Base-by-base conservation (phyloP, 441 rosid species). In the Flueggea neowawraea region DNA sequence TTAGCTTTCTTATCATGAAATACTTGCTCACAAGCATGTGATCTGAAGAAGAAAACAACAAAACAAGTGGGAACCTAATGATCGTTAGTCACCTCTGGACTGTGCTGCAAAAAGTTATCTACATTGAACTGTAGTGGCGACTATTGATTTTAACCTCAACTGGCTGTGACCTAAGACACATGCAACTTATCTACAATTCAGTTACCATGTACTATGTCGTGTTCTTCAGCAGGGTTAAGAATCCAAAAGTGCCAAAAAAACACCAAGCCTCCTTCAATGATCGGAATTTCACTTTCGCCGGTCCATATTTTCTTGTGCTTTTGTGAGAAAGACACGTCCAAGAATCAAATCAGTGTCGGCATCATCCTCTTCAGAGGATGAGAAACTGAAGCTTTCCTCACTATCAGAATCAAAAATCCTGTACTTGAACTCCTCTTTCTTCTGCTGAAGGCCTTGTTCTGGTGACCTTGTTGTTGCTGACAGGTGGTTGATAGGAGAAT, bases 321-420 rank as follows among this genome's bases (percentile, higher is more conserved):
- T 12, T 45, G 54, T 12, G 4, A 7, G 8, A 53, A 28, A 53
- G 6, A 16, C 4, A 44, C 69, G 0, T 14, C 41, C 48, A 13
- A 61, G 28, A 7, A 63, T 60, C 61, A 0, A 33, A 2, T 17
- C 52, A 56, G 39, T 61, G 17, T 65, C 73, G 6, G 61, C 32
- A 36, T 36, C 41, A 36, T 36, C 41, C 28, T 22, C 28, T 12
- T 66, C 70, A 0, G 82, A 66, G 10, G 58, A 72, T 6, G 63
- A 41, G 57, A 76, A 72, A 44, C 67, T 58, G 11, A 75, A 71
- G 71, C 79, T 73, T 45, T 48, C 64, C 45, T 59, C 64, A 0
- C 14, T 31, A 48, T 67, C 65, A 49, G 16, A 17, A 41, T 1
- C 31, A 58, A 17, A 13, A 72, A n/a, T 60, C 17, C 47, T 36